Percentiles rank a stretch among this genome's conserved stretches.
Evolutionary conservation across 2,329 filamentous ascomycete species (phyloP).

Genomic region (Verticillium zaregamsianum): DNA sequence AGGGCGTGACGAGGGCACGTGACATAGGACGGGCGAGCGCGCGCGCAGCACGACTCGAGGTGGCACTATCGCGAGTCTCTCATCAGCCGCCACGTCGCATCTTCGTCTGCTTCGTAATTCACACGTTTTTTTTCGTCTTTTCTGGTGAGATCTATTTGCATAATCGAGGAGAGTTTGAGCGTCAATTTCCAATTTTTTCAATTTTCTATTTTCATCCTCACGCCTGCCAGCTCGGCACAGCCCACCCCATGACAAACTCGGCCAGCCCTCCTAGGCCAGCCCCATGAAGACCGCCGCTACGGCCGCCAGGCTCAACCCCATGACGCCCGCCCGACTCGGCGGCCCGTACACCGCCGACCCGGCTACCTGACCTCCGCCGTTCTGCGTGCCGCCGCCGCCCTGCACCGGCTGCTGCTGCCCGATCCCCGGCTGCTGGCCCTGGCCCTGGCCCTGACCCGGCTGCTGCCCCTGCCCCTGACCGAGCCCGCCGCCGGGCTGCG

Average conservation of each 20-base stretch:
- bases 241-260: too few species aligned
- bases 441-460: background rate
- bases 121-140: background rate
- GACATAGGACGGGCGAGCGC: background rate
- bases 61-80: background rate
- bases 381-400: background rate
- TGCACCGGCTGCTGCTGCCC: background rate
- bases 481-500: background rate
- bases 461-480: background rate
- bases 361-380: background rate
- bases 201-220: too few species aligned
- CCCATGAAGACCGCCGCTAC: slow-evolving; percentile 1
- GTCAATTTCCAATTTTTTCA: background rate
- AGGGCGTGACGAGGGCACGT: slow-evolving; percentile 3
- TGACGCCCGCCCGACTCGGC: background rate
- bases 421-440: background rate
- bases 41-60: background rate
- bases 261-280: background rate
- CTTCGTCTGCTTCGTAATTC: background rate
- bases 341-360: background rate
- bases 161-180: too few species aligned
- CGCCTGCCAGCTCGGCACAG: too few species aligned
- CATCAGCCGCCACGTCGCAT: background rate
- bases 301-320: background rate
- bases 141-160: too few species aligned